phyloP scores from a whole-genome alignment of 805 yeast genomes.

The Yamadazyma tumulicola region DNA sequence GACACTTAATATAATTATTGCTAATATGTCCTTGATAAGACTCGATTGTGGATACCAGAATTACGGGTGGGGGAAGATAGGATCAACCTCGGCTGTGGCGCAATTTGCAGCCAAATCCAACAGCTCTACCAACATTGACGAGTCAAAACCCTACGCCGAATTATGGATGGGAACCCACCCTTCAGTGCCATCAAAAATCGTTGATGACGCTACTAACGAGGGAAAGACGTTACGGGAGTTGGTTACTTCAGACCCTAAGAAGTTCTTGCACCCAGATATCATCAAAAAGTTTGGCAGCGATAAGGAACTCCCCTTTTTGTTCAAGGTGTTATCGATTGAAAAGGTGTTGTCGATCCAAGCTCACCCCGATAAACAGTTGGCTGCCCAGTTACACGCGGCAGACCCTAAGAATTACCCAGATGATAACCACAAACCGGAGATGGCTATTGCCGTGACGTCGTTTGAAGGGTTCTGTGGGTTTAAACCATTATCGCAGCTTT shows the following conservation, averaged over 20 bases:
- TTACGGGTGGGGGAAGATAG: constrained; percentile 88
- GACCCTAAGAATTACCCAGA: constrained; percentile 97
- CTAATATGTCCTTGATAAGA: constrained; percentile 26
- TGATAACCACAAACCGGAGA: constrained; percentile 98
- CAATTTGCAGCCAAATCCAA: constrained; percentile 73
- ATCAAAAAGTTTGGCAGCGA: constrained; percentile 62
- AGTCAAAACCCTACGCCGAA: constrained; percentile 87
- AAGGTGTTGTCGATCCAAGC: constrained; percentile 96
- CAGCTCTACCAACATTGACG: constrained; percentile 59
- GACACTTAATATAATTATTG: too few species aligned
- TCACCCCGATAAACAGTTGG: constrained; percentile 91
- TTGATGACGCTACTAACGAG: constrained; percentile 31
- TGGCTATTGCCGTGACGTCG: constrained; percentile 95
- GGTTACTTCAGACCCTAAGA: constrained; percentile 55
- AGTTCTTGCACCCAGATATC: constrained; percentile 56
- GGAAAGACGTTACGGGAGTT: constrained; percentile 65
- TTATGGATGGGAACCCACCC: constrained; percentile 99
- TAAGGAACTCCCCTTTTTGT: constrained; percentile 82
- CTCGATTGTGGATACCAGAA: constrained; percentile 63
- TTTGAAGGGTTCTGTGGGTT: constrained; percentile 99
- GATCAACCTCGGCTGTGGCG: constrained; percentile 84
- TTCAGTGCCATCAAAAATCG: constrained; percentile 72
- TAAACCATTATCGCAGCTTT: constrained; percentile 81
- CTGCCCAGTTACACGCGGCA: constrained; percentile 63
- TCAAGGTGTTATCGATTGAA: constrained; percentile 89